These are phyloP conservation scores for Aspergillus viridinutans DNA, from an alignment of 2,329 filamentous ascomycete species.

Conservation along the genomic window DNA sequence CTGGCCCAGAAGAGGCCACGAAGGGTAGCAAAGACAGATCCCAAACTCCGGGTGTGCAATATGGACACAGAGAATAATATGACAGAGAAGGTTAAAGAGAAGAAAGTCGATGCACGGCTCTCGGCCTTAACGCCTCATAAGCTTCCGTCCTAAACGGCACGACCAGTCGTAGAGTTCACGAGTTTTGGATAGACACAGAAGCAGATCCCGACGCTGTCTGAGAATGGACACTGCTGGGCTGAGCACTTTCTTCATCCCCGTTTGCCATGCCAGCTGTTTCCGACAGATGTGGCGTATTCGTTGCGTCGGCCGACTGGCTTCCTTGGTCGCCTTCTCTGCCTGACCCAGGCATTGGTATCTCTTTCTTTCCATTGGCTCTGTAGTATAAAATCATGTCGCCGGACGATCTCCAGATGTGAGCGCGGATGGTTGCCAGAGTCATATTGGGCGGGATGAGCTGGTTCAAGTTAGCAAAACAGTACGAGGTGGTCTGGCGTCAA, in stretches of 20 bases:
- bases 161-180: constrained; percentile 5
- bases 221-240: constrained; percentile 29
- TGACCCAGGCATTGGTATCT: constrained; percentile 29
- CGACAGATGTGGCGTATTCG: constrained; percentile 2
- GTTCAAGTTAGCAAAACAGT: constrained; percentile 11
- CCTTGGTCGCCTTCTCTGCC: constrained; percentile 15
- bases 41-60: neutral
- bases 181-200: constrained; percentile 16
- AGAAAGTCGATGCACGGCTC: neutral
- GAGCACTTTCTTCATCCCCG: constrained; percentile 19
- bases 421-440: constrained; percentile 88
- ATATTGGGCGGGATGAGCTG: constrained; percentile 66
- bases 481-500: neutral
- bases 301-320: constrained; percentile 7
- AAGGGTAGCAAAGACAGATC: neutral
- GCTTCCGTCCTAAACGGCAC: neutral
- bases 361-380: constrained; percentile 81
- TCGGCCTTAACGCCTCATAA: neutral
- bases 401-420: constrained; percentile 92
- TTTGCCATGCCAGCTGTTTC: constrained; percentile 10
- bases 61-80: neutral
- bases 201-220: constrained; percentile 27
- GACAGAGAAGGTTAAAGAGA: neutral
- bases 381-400: constrained; percentile 89
- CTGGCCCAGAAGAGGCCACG: neutral